Evolutionary conservation across 2,329 filamentous ascomycete genomes (phyloP), one percentile per base, ranked within the genome.

Genomic region (Phoma sp.): DNA sequence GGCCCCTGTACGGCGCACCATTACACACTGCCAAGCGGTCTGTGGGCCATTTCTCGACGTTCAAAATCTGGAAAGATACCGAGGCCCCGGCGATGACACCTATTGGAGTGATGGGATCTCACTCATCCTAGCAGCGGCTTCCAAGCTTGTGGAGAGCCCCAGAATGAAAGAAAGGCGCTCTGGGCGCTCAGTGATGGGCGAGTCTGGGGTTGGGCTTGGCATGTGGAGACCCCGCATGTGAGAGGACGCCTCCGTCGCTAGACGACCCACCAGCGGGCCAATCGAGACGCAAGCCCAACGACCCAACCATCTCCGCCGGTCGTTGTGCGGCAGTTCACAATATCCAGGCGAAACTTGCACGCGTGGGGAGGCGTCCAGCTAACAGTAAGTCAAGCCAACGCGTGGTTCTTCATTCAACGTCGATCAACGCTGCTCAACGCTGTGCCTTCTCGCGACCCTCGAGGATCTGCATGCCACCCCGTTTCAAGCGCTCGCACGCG

Each of bases 141-240:
- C 46, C 51, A 44, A 44, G 40, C 13, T 41, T 31, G 41, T 55
- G 50, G 45, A 43, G 48, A 45, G n/a, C 41, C 46, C 52, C 62
- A 51, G 40, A 56, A 57, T 52, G 21, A 55, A 32, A 43, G 48
- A 51, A 55, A 57, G 45, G 58, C 60, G 33, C 44, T 50, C 35
- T 53, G 55, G 49, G 45, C 46, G 46, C 36, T 50, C 40, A 50
- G 46, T 36, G 46, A 36, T 38, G 51, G 47, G 25, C 29, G 52
- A 60, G 57, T 54, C 55, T 63, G 65, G 64, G 63, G 64, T 38
- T 51, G 39, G 47, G 21, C 65, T 71, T 68, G 64, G 67, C 64
- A 47, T 57, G 59, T 71, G 68, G 68, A 60, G 68, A 64, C 63
- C 68, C 67, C 67, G 65, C 65, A 62, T 63, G 39, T 48, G 43